Percentiles rank a stretch among this genome's conserved stretches.
These are phyloP conservation scores for Takakia lepidozioides DNA, from an alignment of 225 moss, liverwort and hornwort genomes.

Conservation along the genomic window DNA sequence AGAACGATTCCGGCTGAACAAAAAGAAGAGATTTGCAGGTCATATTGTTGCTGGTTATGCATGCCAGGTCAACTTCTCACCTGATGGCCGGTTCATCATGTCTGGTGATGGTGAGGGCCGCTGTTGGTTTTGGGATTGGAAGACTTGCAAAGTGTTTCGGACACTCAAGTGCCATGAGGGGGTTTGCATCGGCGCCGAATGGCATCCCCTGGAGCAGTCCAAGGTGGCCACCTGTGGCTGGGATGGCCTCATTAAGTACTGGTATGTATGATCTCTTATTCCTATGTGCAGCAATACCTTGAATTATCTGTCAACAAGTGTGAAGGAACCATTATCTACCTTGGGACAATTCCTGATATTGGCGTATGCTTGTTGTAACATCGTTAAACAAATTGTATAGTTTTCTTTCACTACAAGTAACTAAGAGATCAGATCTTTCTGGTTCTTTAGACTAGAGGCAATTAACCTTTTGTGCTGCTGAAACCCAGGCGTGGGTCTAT, in stretches of 20 bases:
- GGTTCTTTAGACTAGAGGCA: too few relatives aligned
- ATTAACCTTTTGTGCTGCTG: too few relatives aligned
- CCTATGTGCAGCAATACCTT: too few relatives aligned
- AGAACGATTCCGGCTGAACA: constrained; percentile 84
- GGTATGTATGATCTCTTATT: constrained; percentile 23
- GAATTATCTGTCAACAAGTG: too few relatives aligned
- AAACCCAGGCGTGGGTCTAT: too few relatives aligned
- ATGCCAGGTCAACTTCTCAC: constrained; percentile 93
- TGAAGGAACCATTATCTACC: too few relatives aligned
- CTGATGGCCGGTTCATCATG: constrained; percentile 96
- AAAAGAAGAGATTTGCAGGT: constrained; percentile 94
- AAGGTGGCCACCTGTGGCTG: constrained; percentile 98
- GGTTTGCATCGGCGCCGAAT: constrained; percentile 93
- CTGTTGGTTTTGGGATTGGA: constrained; percentile 99
- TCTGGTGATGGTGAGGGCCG: constrained; percentile 97
- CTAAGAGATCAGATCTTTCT: too few relatives aligned
- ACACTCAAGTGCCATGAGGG: constrained; percentile 90
- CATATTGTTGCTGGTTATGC: constrained; percentile 91
- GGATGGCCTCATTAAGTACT: constrained; percentile 96
- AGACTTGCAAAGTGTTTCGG: constrained; percentile 94
- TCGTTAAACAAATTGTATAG: too few relatives aligned
- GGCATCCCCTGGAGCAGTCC: constrained; percentile 98
- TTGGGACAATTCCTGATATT: too few relatives aligned
- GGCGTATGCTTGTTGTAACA: too few relatives aligned
- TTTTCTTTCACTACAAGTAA: too few relatives aligned